A percentile compares a stretch with the other conserved stretches of the same genome.
These are phyloP conservation scores for Panellus pusillus DNA, from an alignment of 768 basidiomycete genomes.

Conservation along the genomic window DNA sequence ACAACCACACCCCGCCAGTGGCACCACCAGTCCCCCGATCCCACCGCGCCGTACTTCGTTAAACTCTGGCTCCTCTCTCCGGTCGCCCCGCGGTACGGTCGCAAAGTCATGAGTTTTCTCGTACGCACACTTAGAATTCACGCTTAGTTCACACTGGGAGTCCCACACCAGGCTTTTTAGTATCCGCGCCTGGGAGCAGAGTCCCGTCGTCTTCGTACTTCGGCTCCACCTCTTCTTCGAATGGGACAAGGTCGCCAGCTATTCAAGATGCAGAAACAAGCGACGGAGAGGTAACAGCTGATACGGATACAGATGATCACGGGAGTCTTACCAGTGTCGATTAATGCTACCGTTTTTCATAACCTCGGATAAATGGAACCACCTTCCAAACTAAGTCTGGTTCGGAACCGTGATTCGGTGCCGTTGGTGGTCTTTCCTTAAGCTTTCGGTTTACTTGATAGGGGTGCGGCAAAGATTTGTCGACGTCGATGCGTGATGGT, in stretches of 20 bases:
- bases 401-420: too few relatives aligned
- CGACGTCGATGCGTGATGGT: too few relatives aligned
- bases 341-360: slow-evolving; percentile 20
- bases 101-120: slow-evolving; percentile 13
- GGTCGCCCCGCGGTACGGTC: slow-evolving; percentile 21
- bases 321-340: slow-evolving; percentile 56
- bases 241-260: background rate
- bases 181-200: slow-evolving; percentile 3
- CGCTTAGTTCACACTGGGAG: slow-evolving; percentile 12
- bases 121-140: slow-evolving; percentile 7
- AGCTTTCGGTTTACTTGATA: too few relatives aligned
- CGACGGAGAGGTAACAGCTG: slow-evolving; percentile 41
- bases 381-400: background rate
- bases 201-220: slow-evolving; percentile 5
- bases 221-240: background rate
- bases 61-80: slow-evolving; percentile 12
- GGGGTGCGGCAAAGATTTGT: too few relatives aligned
- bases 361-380: slow-evolving; percentile 23
- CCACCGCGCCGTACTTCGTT: slow-evolving; percentile 19
- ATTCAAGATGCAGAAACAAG: slow-evolving; percentile 26
- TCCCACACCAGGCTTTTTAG: slow-evolving; percentile 19
- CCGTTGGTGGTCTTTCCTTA: too few relatives aligned
- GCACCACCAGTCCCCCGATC: slow-evolving; percentile 6
- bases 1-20: background rate
- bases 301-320: slow-evolving; percentile 39